Evolutionary conservation across 73 alveolate genomes (phyloP).

Genomic region (Paramecium pentaurelia): DNA sequence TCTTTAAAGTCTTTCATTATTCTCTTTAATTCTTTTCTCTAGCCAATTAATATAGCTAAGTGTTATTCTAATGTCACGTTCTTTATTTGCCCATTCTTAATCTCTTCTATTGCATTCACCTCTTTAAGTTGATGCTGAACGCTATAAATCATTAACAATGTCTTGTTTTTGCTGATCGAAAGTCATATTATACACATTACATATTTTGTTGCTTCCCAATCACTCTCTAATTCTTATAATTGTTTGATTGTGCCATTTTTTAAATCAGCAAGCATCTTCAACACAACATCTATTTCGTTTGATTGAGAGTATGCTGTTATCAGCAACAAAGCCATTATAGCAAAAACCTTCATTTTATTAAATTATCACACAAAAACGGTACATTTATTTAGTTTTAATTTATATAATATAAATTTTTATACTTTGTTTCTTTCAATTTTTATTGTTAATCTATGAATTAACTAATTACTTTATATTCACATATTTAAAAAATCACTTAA

Average conservation of each 20-base stretch:
- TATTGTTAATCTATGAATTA: background rate
- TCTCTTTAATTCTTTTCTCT: conserved; percentile 37
- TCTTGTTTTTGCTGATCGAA: conserved; percentile 9
- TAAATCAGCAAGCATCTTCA: conserved; percentile 8
- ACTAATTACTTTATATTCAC: too few species aligned
- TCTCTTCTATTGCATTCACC: conserved; percentile 41
- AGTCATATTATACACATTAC: background rate
- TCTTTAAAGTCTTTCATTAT: background rate
- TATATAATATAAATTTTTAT: background rate
- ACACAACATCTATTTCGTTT: conserved; percentile 27
- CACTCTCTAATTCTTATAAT: conserved; percentile 4
- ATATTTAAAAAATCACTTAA: too few species aligned
- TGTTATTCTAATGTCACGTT: conserved; percentile 30
- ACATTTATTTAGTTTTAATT: background rate
- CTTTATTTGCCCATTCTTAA: conserved; percentile 27
- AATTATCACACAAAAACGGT: conserved; percentile 20
- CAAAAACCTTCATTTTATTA: conserved; percentile 14
- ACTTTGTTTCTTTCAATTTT: background rate
- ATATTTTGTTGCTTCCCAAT: background rate
- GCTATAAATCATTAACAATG: background rate
- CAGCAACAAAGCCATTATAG: background rate
- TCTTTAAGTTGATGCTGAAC: conserved; percentile 31
- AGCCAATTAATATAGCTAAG: conserved; percentile 18
- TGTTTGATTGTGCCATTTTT: background rate
- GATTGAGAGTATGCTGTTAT: background rate